phyloP scores from a whole-genome alignment of 495 filamentous ascomycete species.

The Hypomontagnella monticulosa region DNA sequence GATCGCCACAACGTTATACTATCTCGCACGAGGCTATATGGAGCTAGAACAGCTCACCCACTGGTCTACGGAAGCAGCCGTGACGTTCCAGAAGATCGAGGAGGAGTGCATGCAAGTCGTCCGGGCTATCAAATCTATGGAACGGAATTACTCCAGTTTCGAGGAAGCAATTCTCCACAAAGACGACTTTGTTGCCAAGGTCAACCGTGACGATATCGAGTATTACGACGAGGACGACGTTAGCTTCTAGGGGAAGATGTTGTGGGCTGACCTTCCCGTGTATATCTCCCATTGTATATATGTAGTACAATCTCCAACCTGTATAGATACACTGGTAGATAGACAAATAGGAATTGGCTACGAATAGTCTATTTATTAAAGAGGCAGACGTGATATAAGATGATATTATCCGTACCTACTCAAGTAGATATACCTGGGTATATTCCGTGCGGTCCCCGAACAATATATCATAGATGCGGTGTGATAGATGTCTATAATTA shows the following conservation, averaged over 20 bases:
- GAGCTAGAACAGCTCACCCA: conserved; percentile 48
- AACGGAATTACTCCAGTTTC: conserved; percentile 38
- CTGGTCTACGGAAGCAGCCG: conserved; percentile 47
- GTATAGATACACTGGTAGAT: neutral
- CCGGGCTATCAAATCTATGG: conserved; percentile 49
- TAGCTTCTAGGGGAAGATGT: neutral
- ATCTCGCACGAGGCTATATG: conserved; percentile 52
- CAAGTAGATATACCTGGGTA: too few species aligned
- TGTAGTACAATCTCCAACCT: conserved; percentile 12
- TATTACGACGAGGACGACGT: conserved; percentile 6
- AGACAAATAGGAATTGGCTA: neutral
- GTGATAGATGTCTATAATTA: too few species aligned
- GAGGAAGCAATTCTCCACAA: conserved; percentile 43
- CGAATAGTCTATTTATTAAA: neutral
- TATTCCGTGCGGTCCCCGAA: too few species aligned
- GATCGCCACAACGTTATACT: conserved; percentile 50
- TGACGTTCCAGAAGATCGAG: conserved; percentile 38
- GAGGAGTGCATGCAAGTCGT: conserved; percentile 42
- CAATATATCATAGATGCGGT: too few species aligned
- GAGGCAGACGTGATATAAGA: too few species aligned
- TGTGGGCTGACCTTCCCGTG: neutral
- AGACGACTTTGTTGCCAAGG: conserved; percentile 10
- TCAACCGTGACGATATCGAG: conserved; percentile 9
- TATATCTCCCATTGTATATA: conserved; percentile 14
- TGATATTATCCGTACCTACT: too few species aligned